Percentiles rank a stretch among this genome's conserved stretches.
These are phyloP conservation scores for Symbiodinium natans DNA, from an alignment of 73 alveolate species.

Conservation along the genomic window DNA sequence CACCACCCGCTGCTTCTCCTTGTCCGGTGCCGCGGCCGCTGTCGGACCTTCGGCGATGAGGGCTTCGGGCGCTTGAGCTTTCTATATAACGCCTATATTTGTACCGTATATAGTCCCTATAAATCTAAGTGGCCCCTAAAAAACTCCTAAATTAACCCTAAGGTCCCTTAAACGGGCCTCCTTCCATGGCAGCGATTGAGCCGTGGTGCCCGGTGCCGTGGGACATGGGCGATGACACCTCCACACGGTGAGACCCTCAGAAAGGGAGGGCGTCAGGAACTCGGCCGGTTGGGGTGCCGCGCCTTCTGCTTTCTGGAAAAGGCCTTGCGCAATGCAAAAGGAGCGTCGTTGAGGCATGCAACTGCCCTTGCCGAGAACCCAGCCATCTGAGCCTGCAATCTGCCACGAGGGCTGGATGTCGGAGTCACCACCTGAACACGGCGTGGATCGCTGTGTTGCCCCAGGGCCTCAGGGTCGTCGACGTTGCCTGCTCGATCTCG, in stretches of 20 bases:
- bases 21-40: too few species aligned
- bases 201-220: conserved; percentile 78
- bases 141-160: too few species aligned
- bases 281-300: too few species aligned
- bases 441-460: neutral
- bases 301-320: too few species aligned
- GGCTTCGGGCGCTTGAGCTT: neutral
- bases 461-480: neutral
- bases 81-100: too few species aligned
- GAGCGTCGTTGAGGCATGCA: too few species aligned
- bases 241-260: too few species aligned
- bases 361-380: neutral
- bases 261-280: too few species aligned
- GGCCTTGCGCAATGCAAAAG: too few species aligned
- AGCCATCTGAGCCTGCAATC: neutral
- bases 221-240: conserved; percentile 26
- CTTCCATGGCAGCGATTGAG: conserved; percentile 15
- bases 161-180: neutral
- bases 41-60: neutral
- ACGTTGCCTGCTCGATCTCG: neutral
- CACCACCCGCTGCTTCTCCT: conserved; percentile 51
- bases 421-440: neutral
- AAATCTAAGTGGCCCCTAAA: too few species aligned
- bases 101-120: too few species aligned
- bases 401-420: neutral